Evolutionary conservation across 768 basidiomycete species (phyloP).

Genomic region (Asterophora lycoperdoides): DNA sequence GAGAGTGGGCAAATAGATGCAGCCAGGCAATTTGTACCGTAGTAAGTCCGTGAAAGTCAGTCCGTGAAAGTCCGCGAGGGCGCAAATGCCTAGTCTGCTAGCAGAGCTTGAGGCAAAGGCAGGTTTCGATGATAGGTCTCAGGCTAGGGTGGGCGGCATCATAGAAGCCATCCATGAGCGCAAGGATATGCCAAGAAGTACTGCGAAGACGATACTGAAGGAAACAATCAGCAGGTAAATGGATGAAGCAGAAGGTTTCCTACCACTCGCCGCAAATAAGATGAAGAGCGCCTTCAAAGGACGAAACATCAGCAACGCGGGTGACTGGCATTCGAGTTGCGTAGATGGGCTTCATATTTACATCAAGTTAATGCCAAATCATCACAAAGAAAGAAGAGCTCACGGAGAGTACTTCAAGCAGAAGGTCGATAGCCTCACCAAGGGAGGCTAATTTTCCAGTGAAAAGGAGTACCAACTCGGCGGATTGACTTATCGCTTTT

Average conservation of each 20-base stretch:
- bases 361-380: neutral
- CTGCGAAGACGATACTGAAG: slow-evolving; percentile 2
- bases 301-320: too few relatives aligned
- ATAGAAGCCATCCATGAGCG: slow-evolving; percentile 16
- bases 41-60: too few relatives aligned
- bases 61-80: too few relatives aligned
- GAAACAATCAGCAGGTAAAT: too few relatives aligned
- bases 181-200: slow-evolving; percentile 12
- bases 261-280: too few relatives aligned
- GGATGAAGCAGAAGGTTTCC: neutral
- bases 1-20: too few relatives aligned
- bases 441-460: slow-evolving; percentile 11
- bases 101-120: slow-evolving; percentile 14
- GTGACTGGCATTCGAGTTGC: too few relatives aligned
- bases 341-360: too few relatives aligned
- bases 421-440: slow-evolving; percentile 10
- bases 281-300: too few relatives aligned
- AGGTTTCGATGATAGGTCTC: slow-evolving; percentile 9
- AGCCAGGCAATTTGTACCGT: too few relatives aligned
- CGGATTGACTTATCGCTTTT: slow-evolving; percentile 11
- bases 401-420: slow-evolving; percentile 11
- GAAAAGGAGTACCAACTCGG: slow-evolving; percentile 9
- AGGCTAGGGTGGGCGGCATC: slow-evolving; percentile 13
- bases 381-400: neutral
- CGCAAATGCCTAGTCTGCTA: too few relatives aligned